Conservation (phyloP, 495 filamentous ascomycete species). For the Podospora pseudocomata region DNA sequence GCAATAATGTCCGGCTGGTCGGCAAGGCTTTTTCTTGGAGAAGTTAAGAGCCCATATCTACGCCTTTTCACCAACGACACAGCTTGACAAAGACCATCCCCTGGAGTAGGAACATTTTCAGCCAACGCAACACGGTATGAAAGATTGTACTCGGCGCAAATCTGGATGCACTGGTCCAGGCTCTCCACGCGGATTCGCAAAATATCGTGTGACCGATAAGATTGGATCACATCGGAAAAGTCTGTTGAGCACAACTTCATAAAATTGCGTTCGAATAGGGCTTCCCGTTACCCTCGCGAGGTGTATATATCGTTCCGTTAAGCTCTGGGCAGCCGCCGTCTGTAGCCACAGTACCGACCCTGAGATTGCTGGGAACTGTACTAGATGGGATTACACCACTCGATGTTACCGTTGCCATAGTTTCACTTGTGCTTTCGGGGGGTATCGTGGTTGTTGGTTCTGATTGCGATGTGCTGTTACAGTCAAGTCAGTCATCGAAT, state of each 20-base stretch:
- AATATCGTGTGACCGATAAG: neutral
- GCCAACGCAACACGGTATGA: too few species aligned
- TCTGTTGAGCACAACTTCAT: neutral
- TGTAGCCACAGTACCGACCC: constrained; percentile 7
- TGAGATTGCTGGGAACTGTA: too few species aligned
- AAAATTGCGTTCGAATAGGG: neutral
- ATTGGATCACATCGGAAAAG: too few species aligned
- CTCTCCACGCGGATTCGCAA: neutral
- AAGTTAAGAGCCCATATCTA: neutral
- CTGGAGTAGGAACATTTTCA: neutral
- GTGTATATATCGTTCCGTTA: constrained; percentile 27
- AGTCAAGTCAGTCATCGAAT: too few species aligned
- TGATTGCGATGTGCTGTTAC: too few species aligned
- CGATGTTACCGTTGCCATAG: too few species aligned
- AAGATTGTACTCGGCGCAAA: neutral
- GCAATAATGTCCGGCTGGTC: neutral
- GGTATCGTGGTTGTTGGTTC: too few species aligned
- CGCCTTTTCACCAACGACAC: neutral
- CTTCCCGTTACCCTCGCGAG: constrained; percentile 26
- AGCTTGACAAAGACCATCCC: neutral
- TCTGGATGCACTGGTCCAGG: neutral
- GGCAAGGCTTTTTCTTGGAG: too few species aligned
- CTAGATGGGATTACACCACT: too few species aligned
- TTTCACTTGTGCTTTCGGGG: too few species aligned
- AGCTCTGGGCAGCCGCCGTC: constrained; percentile 31